Evolutionary conservation across 257 asterid species (phyloP).

Genomic region (Nicotiana tabacum): DNA sequence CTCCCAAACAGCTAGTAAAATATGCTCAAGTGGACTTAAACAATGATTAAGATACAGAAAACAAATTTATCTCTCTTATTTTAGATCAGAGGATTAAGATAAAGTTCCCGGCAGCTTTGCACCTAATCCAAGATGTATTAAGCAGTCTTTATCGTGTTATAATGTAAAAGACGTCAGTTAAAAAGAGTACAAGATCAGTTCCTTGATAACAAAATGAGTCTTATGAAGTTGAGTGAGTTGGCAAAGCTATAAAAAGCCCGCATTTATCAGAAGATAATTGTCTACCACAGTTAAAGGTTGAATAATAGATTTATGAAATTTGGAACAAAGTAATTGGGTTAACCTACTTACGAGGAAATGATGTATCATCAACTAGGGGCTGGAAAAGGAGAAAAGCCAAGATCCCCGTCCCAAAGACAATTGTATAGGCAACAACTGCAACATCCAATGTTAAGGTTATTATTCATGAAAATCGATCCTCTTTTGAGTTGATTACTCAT

Average conservation of each 20-base stretch:
- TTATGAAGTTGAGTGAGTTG: background rate
- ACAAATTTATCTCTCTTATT: background rate
- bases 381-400: conserved; percentile 21
- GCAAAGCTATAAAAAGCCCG: background rate
- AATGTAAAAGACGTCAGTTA: background rate
- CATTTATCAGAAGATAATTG: background rate
- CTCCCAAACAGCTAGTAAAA: background rate
- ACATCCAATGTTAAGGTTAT: background rate
- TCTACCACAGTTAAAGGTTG: background rate
- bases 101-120: background rate
- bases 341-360: conserved; percentile 33
- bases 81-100: background rate
- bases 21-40: background rate
- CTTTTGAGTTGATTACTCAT: background rate
- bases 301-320: background rate
- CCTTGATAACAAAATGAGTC: background rate
- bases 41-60: background rate
- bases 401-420: conserved; percentile 33
- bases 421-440: conserved; percentile 27
- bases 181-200: background rate
- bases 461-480: conserved; percentile 4
- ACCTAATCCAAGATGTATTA: background rate
- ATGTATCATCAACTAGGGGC: conserved; percentile 20
- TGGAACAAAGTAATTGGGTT: background rate
- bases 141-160: background rate